phyloP scores from a whole-genome alignment of 2,329 filamentous ascomycete genomes.

The Pseudogymnoascus sp. region DNA sequence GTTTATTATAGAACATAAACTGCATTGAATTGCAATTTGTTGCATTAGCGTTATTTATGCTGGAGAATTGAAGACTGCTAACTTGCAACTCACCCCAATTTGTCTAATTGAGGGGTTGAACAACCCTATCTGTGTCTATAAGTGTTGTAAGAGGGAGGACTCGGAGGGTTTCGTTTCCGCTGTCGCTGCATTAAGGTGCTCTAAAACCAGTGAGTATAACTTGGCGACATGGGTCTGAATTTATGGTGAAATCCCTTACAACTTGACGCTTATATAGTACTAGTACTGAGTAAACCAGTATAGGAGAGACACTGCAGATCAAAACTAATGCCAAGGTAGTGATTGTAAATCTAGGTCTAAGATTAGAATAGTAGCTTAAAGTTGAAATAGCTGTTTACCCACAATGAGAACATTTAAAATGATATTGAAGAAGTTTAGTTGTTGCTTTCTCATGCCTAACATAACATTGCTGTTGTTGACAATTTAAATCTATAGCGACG shows the following conservation, averaged over 20 bases:
- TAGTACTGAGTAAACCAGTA: neutral
- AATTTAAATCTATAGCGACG: too few relatives aligned
- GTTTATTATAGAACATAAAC: neutral
- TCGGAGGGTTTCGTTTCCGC: neutral
- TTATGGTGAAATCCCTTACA: neutral
- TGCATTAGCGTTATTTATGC: neutral
- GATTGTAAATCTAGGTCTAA: neutral
- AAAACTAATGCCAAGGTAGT: neutral
- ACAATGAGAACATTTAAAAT: neutral
- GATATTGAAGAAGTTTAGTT: neutral
- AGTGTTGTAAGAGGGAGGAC: neutral
- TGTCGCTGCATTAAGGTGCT: neutral
- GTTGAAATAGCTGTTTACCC: neutral
- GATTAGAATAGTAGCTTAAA: neutral
- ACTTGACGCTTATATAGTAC: neutral
- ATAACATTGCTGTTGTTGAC: too few relatives aligned
- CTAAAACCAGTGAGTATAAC: neutral
- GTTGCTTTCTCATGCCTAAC: too few relatives aligned
- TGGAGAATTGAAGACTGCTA: neutral
- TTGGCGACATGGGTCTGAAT: neutral
- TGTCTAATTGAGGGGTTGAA: neutral
- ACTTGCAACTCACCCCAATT: neutral
- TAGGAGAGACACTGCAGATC: neutral
- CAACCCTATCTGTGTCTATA: neutral
- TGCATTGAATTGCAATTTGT: neutral